phyloP scores from a whole-genome alignment of 371 early-diverging fungal species.

The Syncephalastrum racemosum region DNA sequence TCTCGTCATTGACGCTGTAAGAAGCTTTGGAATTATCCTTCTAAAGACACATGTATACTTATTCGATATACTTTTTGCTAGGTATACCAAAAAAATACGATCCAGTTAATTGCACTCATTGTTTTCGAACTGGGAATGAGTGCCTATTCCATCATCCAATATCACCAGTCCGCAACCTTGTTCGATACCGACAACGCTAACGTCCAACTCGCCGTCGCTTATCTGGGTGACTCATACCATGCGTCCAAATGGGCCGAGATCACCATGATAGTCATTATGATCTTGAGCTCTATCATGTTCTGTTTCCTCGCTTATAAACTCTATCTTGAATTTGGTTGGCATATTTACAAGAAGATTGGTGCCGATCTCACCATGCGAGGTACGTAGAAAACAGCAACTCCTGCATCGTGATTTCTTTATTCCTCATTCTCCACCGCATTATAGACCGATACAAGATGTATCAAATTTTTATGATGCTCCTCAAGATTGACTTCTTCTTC shows the following conservation, averaged over 20 bases:
- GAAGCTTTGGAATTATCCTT: not conserved
- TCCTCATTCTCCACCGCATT: slow-evolving; percentile 7
- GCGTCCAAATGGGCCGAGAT: slow-evolving; percentile 50
- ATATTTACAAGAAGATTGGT: slow-evolving; percentile 92
- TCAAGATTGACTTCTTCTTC: slow-evolving; percentile 90
- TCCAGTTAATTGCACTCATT: slow-evolving; percentile 49
- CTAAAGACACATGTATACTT: not conserved
- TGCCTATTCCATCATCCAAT: slow-evolving; percentile 49
- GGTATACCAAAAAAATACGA: slow-evolving; percentile 55
- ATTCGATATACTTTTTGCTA: slow-evolving; percentile 10
- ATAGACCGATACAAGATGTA: slow-evolving; percentile 80
- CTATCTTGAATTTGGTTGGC: slow-evolving; percentile 70
- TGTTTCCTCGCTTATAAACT: slow-evolving; percentile 48
- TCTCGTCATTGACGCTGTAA: slow-evolving; percentile 50
- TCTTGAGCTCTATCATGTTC: slow-evolving; percentile 32
- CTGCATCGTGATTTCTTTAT: not conserved
- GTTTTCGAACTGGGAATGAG: slow-evolving; percentile 51
- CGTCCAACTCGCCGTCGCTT: slow-evolving; percentile 21
- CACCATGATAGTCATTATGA: slow-evolving; percentile 41
- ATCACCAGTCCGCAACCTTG: slow-evolving; percentile 46
- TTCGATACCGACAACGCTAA: slow-evolving; percentile 28
- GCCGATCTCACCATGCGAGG: slow-evolving; percentile 86
- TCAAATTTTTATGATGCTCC: slow-evolving; percentile 83
- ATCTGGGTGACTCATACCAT: slow-evolving; percentile 36
- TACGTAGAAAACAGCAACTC: slow-evolving; percentile 27